A percentile compares a stretch with the other conserved stretches of the same genome.
These are phyloP conservation scores for Pichia exigua DNA, from an alignment of 805 yeast species.

Conservation along the genomic window DNA sequence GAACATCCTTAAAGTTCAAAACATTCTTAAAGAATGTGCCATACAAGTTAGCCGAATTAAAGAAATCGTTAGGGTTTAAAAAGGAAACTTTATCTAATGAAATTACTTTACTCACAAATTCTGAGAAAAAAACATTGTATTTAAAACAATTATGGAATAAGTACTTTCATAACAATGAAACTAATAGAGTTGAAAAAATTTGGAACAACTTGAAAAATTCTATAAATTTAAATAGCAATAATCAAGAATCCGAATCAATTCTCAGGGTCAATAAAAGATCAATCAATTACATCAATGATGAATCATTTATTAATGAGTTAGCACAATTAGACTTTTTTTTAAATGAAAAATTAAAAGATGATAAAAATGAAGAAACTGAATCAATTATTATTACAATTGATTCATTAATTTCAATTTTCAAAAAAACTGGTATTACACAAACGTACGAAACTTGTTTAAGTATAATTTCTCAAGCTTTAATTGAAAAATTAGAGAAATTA, in stretches of 20 bases:
- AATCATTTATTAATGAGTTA: slow-evolving; percentile 40
- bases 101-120: slow-evolving; percentile 19
- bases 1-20: slow-evolving; percentile 13
- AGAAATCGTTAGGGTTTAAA: slow-evolving; percentile 6
- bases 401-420: slow-evolving; percentile 35
- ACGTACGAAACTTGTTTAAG: slow-evolving; percentile 34
- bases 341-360: slow-evolving; percentile 14
- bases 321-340: slow-evolving; percentile 38
- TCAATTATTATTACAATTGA: slow-evolving; percentile 33
- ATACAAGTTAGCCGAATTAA: slow-evolving; percentile 12
- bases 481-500: slow-evolving; percentile 1
- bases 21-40: slow-evolving; percentile 23
- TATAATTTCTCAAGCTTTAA: slow-evolving; percentile 26
- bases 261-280: slow-evolving; percentile 18
- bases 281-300: slow-evolving; percentile 34
- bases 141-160: slow-evolving; percentile 19
- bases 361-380: slow-evolving; percentile 12
- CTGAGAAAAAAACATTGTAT: slow-evolving; percentile 1
- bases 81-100: slow-evolving; percentile 22
- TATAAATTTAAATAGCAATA: slow-evolving; percentile 6
- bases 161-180: slow-evolving; percentile 21
- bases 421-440: slow-evolving; percentile 36
- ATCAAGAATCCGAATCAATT: slow-evolving; percentile 2
- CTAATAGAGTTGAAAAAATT: slow-evolving; percentile 27
- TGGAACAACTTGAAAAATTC: slow-evolving; percentile 31